Evolutionary conservation across 2,329 filamentous ascomycete genomes (phyloP), one percentile per base, ranked within the genome.

Genomic region (Teratosphaeriaceae sp.): DNA sequence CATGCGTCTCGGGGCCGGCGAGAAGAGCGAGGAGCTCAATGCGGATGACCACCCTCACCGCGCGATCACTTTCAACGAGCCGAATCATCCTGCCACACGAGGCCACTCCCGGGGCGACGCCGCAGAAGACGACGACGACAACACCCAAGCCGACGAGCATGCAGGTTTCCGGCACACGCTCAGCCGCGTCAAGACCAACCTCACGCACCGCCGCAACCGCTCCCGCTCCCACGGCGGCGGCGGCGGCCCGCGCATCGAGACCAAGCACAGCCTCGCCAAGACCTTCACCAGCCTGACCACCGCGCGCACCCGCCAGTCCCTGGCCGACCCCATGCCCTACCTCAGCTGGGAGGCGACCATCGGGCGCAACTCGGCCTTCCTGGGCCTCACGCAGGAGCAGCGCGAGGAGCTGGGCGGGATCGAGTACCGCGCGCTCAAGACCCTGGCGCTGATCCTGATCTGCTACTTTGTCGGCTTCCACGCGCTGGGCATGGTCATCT

Each of bases 401-500:
- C 79, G 92, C 52, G 89, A 98, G 60, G 92, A 98, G 64, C 70
- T 98, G 2, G 92, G 92, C 9, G 92, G 92, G 16, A 95, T 98
- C 50, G 92, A 98, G 63, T 98, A 98, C 59, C 83, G 92, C 5
- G 86, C 90, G 0, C 64, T 98, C 47, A 94, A 95, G 63, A 87
- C 88, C 2, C 68, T 98, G 37, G 85, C 86, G 1, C 61, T 87
- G 21, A 80, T 97, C 22, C 70, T 97, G 16, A 74, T 85, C 2
- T 60, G 60, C 6, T 98, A 97, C 65, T 96, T 85, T 58, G 78
- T 88, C 60, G 82, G 84, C 1, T 96, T 94, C 55, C 86, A 88
- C 56, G 55, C 89, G 2, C 70, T 96, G 3, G 87, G 83, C 0
- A 68, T 94, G 27, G 61, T 88, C 21, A 82, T 80, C 52, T 65